These are phyloP conservation scores for Rhynchosporium graminicola DNA, from an alignment of 2,329 filamentous ascomycete genomes.

Conservation along the genomic window DNA sequence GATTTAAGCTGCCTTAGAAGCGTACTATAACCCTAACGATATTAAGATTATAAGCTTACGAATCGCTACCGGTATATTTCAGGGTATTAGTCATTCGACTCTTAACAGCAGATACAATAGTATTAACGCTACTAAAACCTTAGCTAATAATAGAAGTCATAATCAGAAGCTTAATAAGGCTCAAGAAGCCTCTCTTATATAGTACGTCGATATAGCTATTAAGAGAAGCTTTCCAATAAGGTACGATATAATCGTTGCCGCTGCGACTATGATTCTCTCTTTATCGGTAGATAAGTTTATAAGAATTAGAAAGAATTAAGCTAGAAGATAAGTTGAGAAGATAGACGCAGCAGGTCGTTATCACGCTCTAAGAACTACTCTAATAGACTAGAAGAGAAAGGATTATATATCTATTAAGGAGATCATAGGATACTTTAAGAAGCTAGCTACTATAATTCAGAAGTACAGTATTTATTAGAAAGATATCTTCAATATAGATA, in stretches of 20 bases:
- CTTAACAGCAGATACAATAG: neutral
- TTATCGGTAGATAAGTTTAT: no score
- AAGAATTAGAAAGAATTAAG: no score
- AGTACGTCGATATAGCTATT: neutral
- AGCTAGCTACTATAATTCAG: neutral
- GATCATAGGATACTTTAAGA: neutral
- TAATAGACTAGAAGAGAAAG: neutral
- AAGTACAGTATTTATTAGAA: neutral
- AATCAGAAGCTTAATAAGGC: neutral
- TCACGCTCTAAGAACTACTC: neutral
- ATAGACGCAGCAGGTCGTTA: neutral
- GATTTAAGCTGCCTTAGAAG: constrained; percentile 1
- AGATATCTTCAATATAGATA: neutral
- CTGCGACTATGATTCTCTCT: neutral
- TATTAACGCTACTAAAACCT: neutral
- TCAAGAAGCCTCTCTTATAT: neutral
- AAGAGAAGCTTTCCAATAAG: neutral
- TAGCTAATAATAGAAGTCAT: neutral
- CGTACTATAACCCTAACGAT: neutral
- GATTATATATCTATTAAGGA: neutral
- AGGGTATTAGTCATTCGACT: neutral
- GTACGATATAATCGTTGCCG: neutral
- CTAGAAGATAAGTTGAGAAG: no score
- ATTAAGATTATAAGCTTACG: neutral
- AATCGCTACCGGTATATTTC: neutral